Conservation (phyloP, 305 asterid genomes). For the Fraxinus greggii region DNA sequence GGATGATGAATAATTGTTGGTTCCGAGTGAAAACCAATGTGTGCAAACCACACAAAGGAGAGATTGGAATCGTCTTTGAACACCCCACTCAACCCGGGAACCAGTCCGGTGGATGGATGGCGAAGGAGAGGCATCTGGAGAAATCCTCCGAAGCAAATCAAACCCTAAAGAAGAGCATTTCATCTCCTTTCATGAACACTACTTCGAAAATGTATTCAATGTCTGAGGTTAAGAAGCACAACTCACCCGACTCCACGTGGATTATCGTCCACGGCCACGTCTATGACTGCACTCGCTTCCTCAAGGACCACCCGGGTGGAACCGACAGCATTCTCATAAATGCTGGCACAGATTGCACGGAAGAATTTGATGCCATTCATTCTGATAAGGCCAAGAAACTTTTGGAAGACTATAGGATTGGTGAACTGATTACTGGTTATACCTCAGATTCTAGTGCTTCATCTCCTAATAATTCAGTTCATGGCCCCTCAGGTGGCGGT, state of each 20-base stretch:
- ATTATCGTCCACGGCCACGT: slow-evolving; percentile 86
- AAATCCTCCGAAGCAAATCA: slow-evolving; percentile 43
- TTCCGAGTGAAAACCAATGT: slow-evolving; percentile 73
- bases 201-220: slow-evolving; percentile 46
- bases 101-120: slow-evolving; percentile 97
- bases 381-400: slow-evolving; percentile 74
- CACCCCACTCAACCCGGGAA: slow-evolving; percentile 93
- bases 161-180: slow-evolving; percentile 63
- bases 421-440: slow-evolving; percentile 69
- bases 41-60: slow-evolving; percentile 81
- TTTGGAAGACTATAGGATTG: slow-evolving; percentile 71
- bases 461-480: slow-evolving; percentile 71
- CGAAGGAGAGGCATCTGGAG: slow-evolving; percentile 70
- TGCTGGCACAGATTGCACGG: slow-evolving; percentile 88
- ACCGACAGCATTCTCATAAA: slow-evolving; percentile 84
- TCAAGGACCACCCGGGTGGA: slow-evolving; percentile 93
- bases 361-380: slow-evolving; percentile 92
- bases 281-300: slow-evolving; percentile 74
- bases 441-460: slow-evolving; percentile 39
- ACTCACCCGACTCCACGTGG: slow-evolving; percentile 71
- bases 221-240: slow-evolving; percentile 76
- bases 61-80: slow-evolving; percentile 84
- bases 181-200: slow-evolving; percentile 91
- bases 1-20: slow-evolving; percentile 99
- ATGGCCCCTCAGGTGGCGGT: slow-evolving; percentile 45